Evolutionary conservation across 306 rosid species (phyloP).

Genomic region (Arachis stenosperma): DNA sequence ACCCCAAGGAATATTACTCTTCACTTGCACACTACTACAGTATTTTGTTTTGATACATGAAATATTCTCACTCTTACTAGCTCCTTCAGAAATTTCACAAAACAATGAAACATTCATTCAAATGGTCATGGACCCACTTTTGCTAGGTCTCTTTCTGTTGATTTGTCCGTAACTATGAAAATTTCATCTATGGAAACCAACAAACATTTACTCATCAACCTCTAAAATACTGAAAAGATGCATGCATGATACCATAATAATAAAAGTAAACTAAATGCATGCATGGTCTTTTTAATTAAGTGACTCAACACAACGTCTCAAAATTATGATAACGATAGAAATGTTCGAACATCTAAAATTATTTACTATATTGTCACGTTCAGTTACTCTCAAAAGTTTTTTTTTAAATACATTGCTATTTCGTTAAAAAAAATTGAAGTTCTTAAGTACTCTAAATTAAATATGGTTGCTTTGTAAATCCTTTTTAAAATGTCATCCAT

Average conservation of each 20-base stretch:
- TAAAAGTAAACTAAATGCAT: background rate
- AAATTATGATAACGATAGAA: too few species aligned
- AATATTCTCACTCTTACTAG: background rate
- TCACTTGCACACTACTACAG: too few species aligned
- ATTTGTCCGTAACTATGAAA: background rate
- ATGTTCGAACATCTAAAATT: too few species aligned
- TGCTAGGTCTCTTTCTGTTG: slow-evolving; percentile 13
- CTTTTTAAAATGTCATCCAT: background rate
- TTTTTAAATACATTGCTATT: too few species aligned
- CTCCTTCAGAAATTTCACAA: background rate
- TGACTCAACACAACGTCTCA: background rate
- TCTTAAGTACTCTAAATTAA: too few species aligned
- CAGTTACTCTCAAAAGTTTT: too few species aligned
- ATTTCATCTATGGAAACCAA: background rate
- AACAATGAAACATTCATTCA: background rate
- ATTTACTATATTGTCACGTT: too few species aligned
- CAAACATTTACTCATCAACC: background rate
- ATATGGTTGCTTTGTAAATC: too few species aligned
- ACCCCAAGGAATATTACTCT: background rate
- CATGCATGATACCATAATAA: background rate
- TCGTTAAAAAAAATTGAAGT: too few species aligned
- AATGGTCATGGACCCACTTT: background rate
- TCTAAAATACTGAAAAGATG: background rate
- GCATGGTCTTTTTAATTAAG: background rate
- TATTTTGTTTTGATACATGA: background rate